phyloP scores from a whole-genome alignment of 805 yeast species.

The Cyberlindnera mrakii region DNA sequence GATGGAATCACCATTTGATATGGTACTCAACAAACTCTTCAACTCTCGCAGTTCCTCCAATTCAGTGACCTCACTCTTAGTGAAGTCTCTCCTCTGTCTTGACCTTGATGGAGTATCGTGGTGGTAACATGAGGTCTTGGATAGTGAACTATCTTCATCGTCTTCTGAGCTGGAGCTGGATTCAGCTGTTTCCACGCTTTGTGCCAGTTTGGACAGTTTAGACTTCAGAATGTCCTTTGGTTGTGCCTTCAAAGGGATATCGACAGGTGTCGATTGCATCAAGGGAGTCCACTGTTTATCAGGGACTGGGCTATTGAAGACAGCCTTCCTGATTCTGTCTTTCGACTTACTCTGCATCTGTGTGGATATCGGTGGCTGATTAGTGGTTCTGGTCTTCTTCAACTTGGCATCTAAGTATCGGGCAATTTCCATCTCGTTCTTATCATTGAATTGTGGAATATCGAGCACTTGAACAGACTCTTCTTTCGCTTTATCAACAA shows the following conservation, averaged over 20 bases:
- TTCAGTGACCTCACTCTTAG: conserved; percentile 5
- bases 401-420: conserved; percentile 11
- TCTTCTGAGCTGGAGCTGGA: conserved; percentile 5
- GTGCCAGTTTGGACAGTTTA: conserved; percentile 18
- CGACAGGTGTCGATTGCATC: conserved; percentile 23
- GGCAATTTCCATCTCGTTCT: conserved; percentile 12
- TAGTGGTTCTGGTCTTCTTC: not conserved
- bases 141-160: conserved; percentile 1
- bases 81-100: conserved; percentile 3
- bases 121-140: conserved; percentile 3
- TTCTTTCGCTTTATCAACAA: no score
- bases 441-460: conserved; percentile 9
- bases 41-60: conserved; percentile 17
- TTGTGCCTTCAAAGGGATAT: conserved; percentile 8
- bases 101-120: conserved; percentile 22
- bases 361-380: not conserved
- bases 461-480: no score
- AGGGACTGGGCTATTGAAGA: conserved; percentile 7
- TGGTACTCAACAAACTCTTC: conserved; percentile 8
- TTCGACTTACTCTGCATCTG: not conserved
- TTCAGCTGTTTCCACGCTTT: conserved; percentile 5
- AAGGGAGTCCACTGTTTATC: conserved; percentile 21
- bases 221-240: conserved; percentile 24
- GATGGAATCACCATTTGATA: conserved; percentile 11
- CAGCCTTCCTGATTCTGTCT: not conserved